phyloP scores from a whole-genome alignment of 306 rosid genomes.

The cucumber (Cucumis sativus) region DNA sequence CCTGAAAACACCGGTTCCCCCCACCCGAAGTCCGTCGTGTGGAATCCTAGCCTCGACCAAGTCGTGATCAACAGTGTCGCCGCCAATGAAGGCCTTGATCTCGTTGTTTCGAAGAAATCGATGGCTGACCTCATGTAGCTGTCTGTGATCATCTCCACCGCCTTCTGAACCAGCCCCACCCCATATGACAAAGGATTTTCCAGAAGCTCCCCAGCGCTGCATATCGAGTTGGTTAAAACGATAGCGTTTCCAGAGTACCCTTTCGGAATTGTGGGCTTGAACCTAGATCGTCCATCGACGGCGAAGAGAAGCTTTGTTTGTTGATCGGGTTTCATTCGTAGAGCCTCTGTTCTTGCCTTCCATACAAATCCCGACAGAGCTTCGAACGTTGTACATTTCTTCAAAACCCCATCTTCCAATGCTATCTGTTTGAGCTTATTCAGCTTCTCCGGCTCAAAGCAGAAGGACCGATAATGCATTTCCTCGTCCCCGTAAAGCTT shows the following conservation, averaged over 20 bases:
- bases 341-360: constrained; percentile 57
- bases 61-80: constrained; percentile 63
- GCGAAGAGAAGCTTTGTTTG: constrained; percentile 70
- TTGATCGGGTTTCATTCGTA: constrained; percentile 51
- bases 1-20: constrained; percentile 65
- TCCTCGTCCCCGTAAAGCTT: constrained; percentile 37
- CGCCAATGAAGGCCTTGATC: constrained; percentile 60
- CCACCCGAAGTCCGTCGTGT: constrained; percentile 71
- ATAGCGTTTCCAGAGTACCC: constrained; percentile 71
- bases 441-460: constrained; percentile 39
- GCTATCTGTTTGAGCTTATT: constrained; percentile 44
- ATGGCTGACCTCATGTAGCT: constrained; percentile 66
- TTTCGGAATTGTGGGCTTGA: constrained; percentile 52
- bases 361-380: constrained; percentile 75
- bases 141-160: constrained; percentile 44
- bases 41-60: constrained; percentile 63
- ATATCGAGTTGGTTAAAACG: constrained; percentile 44
- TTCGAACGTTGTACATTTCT: constrained; percentile 47
- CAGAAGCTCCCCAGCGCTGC: constrained; percentile 40
- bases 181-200: constrained; percentile 39
- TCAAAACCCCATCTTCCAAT: constrained; percentile 37
- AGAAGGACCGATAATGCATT: constrained; percentile 40
- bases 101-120: constrained; percentile 63
- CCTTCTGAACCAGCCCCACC: constrained; percentile 37
- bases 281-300: constrained; percentile 57